phyloP scores from a whole-genome alignment of 2,329 filamentous ascomycete genomes.

The Ceratocystis variospora region DNA sequence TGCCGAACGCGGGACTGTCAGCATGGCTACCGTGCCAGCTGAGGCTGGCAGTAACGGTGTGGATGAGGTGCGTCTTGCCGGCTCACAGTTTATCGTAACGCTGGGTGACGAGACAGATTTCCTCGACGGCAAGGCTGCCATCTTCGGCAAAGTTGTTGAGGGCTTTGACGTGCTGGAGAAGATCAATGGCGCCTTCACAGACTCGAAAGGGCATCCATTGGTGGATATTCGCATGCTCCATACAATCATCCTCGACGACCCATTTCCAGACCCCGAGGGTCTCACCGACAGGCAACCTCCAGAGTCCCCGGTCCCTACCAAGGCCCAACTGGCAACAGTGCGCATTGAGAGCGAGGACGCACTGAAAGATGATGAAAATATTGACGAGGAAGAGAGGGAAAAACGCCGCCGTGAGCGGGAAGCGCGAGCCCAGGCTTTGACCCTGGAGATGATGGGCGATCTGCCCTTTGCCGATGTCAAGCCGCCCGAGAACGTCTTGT shows the following conservation, averaged over 20 bases:
- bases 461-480: conserved; percentile 95
- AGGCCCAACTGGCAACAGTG: conserved; percentile 78
- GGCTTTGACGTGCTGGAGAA: conserved; percentile 89
- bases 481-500: conserved; percentile 90
- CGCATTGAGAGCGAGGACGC: conserved; percentile 83
- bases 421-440: conserved; percentile 83
- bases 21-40: conserved; percentile 84
- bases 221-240: conserved; percentile 93
- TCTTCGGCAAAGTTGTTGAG: conserved; percentile 91
- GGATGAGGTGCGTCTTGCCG: conserved; percentile 61
- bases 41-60: conserved; percentile 62
- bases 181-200: conserved; percentile 79
- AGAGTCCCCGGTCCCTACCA: conserved; percentile 65
- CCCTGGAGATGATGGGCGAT: conserved; percentile 94
- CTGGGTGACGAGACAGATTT: conserved; percentile 80
- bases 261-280: conserved; percentile 67
- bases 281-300: conserved; percentile 53
- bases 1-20: conserved; percentile 76
- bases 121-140: conserved; percentile 81
- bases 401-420: conserved; percentile 73
- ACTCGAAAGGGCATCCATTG: conserved; percentile 71
- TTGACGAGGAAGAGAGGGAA: conserved; percentile 68
- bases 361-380: conserved; percentile 53
- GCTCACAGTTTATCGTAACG: conserved; percentile 87
- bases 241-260: conserved; percentile 82